These are phyloP conservation scores for Vigna angularis DNA, from an alignment of 306 rosid species.

Conservation along the genomic window DNA sequence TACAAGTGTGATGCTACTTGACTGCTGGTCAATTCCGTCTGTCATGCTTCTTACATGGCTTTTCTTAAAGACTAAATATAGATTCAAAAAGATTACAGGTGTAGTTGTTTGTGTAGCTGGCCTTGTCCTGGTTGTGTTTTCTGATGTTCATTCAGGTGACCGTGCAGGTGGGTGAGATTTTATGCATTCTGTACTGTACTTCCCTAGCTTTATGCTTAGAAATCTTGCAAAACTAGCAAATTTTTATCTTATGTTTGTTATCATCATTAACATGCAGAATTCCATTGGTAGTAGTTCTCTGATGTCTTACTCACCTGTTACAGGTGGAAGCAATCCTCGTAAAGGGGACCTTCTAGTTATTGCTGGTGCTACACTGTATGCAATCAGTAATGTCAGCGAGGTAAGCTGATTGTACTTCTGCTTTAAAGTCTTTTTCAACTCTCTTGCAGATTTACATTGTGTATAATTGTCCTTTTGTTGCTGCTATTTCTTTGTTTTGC, in stretches of 20 bases:
- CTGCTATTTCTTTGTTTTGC: conserved; percentile 44
- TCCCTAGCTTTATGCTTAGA: conserved; percentile 23
- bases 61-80: conserved; percentile 92
- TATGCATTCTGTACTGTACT: background rate
- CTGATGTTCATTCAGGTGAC: conserved; percentile 91
- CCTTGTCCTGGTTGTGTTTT: conserved; percentile 84
- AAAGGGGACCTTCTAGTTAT: conserved; percentile 77
- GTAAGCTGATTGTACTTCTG: conserved; percentile 44
- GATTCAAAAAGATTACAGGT: conserved; percentile 74
- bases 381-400: conserved; percentile 88
- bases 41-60: conserved; percentile 96
- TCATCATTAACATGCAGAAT: conserved; percentile 20
- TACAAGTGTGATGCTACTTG: conserved; percentile 95
- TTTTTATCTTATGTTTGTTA: conserved; percentile 26
- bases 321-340: conserved; percentile 84
- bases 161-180: conserved; percentile 66
- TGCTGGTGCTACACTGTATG: conserved; percentile 87
- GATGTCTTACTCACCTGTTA: conserved; percentile 47
- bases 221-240: conserved; percentile 9
- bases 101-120: conserved; percentile 86
- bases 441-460: conserved; percentile 1
- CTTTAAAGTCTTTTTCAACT: conserved; percentile 11
- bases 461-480: background rate
- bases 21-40: conserved; percentile 94
- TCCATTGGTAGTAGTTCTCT: conserved; percentile 32